Evolutionary conservation across 768 basidiomycete genomes (phyloP).

Genomic region (Agrocybe praecox): DNA sequence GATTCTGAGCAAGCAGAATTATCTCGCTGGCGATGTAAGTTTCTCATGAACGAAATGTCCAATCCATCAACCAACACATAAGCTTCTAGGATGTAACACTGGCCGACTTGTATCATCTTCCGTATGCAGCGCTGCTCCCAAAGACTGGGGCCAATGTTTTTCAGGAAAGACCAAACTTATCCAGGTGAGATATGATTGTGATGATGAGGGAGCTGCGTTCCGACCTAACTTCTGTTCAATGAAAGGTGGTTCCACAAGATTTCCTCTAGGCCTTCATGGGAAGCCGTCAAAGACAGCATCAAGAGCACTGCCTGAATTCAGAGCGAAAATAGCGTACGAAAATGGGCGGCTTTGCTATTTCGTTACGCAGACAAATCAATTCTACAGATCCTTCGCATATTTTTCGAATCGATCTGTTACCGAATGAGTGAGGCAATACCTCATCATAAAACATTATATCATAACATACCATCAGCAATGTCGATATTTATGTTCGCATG

Average conservation of each 20-base stretch:
- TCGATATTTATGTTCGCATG: slow-evolving; percentile 12
- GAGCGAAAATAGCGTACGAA: no score
- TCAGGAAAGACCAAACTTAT: slow-evolving; percentile 45
- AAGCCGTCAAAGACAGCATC: slow-evolving; percentile 11
- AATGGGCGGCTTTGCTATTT: no score
- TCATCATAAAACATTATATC: neutral
- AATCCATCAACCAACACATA: no score
- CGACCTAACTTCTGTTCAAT: neutral
- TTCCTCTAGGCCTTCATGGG: slow-evolving; percentile 13
- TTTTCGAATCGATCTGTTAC: slow-evolving; percentile 11
- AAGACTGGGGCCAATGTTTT: slow-evolving; percentile 17
- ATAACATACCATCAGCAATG: slow-evolving; percentile 6
- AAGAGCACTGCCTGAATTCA: neutral
- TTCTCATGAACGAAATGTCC: neutral
- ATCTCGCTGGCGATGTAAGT: slow-evolving; percentile 58
- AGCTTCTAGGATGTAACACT: slow-evolving; percentile 40
- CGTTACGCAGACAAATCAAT: no score
- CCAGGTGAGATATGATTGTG: slow-evolving; percentile 11
- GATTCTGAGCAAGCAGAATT: slow-evolving; percentile 55
- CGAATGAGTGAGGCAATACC: neutral
- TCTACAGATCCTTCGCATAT: neutral
- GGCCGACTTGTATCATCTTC: slow-evolving; percentile 52
- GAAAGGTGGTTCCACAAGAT: slow-evolving; percentile 15
- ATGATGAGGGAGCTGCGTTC: neutral
- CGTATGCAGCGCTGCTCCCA: slow-evolving; percentile 33